phyloP scores from a whole-genome alignment of 306 rosid genomes.

The Hippophae rhamnoides region DNA sequence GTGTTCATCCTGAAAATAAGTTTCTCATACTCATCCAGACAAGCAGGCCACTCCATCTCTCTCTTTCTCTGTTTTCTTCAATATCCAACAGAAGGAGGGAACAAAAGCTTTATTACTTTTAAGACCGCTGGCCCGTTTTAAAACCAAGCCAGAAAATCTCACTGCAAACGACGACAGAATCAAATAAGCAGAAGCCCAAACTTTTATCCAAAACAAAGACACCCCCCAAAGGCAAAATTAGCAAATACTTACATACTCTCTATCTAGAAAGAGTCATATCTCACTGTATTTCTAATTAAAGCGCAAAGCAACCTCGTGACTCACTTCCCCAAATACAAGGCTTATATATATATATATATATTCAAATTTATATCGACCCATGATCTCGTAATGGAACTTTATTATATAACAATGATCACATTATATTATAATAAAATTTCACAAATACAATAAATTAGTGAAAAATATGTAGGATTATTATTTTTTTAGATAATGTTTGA shows the following conservation, averaged over 20 bases:
- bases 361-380: too few species aligned
- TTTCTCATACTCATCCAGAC: conserved; percentile 68
- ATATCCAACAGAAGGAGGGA: neutral
- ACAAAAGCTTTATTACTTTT: neutral
- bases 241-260: conserved; percentile 20
- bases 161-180: neutral
- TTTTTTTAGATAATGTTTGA: too few species aligned
- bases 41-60: conserved; percentile 66
- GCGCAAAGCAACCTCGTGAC: too few species aligned
- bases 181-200: conserved; percentile 9
- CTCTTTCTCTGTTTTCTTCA: neutral
- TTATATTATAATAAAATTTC: too few species aligned
- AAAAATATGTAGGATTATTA: too few species aligned
- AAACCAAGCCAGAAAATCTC: neutral
- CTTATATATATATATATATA: too few species aligned
- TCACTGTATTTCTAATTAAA: too few species aligned
- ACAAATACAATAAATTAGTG: too few species aligned
- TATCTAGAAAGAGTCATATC: conserved; percentile 1
- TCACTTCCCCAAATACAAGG: too few species aligned
- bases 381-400: too few species aligned
- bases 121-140: neutral
- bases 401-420: too few species aligned
- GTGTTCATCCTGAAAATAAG: conserved; percentile 73
- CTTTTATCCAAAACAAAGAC: conserved; percentile 11
- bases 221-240: conserved; percentile 9